Evolutionary conservation across 805 yeast species (phyloP).

Genomic region (Cephaloascus fragrans): DNA sequence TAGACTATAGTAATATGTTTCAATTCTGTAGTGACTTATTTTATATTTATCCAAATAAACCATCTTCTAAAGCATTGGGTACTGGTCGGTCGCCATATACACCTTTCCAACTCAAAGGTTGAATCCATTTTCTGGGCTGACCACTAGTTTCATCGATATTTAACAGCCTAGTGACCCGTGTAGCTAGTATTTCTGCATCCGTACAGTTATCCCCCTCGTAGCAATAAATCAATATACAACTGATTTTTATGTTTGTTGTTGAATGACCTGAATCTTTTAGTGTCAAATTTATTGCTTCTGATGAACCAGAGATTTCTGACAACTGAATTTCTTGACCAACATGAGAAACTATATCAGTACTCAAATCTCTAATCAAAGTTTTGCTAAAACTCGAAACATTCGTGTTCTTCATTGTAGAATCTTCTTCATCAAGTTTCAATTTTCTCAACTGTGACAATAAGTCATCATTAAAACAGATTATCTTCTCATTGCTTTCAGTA

Average conservation of each 20-base stretch:
- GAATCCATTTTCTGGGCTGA: slow-evolving; percentile 22
- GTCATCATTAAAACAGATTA: neutral
- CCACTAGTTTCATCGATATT: no score
- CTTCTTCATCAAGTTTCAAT: slow-evolving; percentile 2
- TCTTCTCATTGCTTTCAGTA: slow-evolving; percentile 10
- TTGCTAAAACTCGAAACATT: slow-evolving; percentile 7
- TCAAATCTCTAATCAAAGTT: slow-evolving; percentile 5
- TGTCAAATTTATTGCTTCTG: slow-evolving; percentile 2
- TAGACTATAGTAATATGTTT: no score
- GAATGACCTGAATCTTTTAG: neutral
- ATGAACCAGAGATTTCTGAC: neutral
- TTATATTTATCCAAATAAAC: slow-evolving; percentile 50
- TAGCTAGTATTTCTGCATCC: slow-evolving; percentile 54
- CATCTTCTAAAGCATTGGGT: slow-evolving; percentile 66
- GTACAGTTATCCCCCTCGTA: slow-evolving; percentile 85
- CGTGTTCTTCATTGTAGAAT: slow-evolving; percentile 2
- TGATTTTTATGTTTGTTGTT: slow-evolving; percentile 10
- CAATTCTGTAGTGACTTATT: no score
- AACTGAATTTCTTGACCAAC: no score
- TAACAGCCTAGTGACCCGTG: slow-evolving; percentile 17
- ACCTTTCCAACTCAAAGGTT: slow-evolving; percentile 78
- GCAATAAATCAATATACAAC: slow-evolving; percentile 49
- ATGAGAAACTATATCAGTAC: no score
- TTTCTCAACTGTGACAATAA: neutral
- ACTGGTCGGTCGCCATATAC: slow-evolving; percentile 69